These are phyloP conservation scores for Knoxdaviesia proteae DNA, from an alignment of 2,329 filamentous ascomycete species.

Conservation along the genomic window DNA sequence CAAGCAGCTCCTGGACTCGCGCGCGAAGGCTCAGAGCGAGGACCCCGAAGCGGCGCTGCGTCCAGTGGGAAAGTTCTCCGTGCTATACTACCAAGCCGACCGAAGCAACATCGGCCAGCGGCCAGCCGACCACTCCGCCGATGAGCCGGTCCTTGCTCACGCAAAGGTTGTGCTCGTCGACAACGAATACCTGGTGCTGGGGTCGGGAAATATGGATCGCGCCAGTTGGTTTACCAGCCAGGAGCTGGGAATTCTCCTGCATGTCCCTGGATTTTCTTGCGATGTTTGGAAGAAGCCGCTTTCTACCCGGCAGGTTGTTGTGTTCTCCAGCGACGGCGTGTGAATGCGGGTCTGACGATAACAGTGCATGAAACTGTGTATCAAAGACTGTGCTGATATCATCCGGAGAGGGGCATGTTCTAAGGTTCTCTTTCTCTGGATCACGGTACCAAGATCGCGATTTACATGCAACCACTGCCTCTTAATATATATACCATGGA, in stretches of 20 bases:
- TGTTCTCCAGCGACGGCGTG: conserved; percentile 7
- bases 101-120: conserved; percentile 5
- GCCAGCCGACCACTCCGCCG: conserved; percentile 9
- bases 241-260: conserved; percentile 49
- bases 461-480: too few species aligned
- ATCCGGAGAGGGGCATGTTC: not conserved
- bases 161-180: conserved; percentile 62
- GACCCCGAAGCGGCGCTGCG: conserved; percentile 22
- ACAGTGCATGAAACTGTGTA: not conserved
- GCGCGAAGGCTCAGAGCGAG: conserved; percentile 5
- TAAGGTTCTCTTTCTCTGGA: not conserved
- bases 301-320: conserved; percentile 14
- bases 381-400: too few species aligned
- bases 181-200: conserved; percentile 42
- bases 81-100: conserved; percentile 35
- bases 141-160: conserved; percentile 53
- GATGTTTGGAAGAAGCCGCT: conserved; percentile 19
- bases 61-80: conserved; percentile 26
- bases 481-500: not conserved
- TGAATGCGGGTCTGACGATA: not conserved
- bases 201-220: conserved; percentile 68
- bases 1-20: conserved; percentile 10
- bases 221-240: conserved; percentile 78
- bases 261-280: conserved; percentile 18
- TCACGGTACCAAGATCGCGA: too few species aligned